These are phyloP conservation scores for Carallia brachiata DNA, from an alignment of 345 rosid genomes.

Conservation along the genomic window DNA sequence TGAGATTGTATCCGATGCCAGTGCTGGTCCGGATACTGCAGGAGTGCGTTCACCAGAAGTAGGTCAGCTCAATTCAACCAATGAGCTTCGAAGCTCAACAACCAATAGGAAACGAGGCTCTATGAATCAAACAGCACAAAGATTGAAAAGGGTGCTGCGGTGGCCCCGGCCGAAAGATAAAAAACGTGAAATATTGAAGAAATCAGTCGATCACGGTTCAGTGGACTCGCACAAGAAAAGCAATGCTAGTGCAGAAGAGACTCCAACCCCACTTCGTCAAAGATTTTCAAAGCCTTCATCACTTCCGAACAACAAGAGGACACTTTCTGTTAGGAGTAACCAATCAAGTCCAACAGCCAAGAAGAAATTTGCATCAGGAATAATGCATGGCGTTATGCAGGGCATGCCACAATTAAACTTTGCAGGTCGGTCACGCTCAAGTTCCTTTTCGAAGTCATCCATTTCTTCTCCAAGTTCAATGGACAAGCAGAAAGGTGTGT, in stretches of 20 bases:
- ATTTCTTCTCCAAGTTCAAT: slow-evolving; percentile 48
- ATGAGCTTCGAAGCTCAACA: slow-evolving; percentile 39
- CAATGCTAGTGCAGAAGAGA: slow-evolving; percentile 27
- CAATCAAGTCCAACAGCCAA: slow-evolving; percentile 74
- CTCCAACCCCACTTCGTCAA: slow-evolving; percentile 66
- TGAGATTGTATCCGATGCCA: slow-evolving; percentile 47
- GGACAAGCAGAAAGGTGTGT: slow-evolving; percentile 65
- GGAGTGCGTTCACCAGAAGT: slow-evolving; percentile 47
- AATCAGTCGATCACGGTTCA: slow-evolving; percentile 21
- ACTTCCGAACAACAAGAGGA: slow-evolving; percentile 56
- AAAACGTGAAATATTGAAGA: slow-evolving; percentile 23
- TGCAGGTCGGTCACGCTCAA: slow-evolving; percentile 62
- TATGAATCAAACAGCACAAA: slow-evolving; percentile 50
- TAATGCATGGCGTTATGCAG: slow-evolving; percentile 52
- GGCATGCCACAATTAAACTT: slow-evolving; percentile 43
- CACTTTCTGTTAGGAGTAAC: slow-evolving; percentile 72
- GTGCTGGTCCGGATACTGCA: slow-evolving; percentile 33
- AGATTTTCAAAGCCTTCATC: slow-evolving; percentile 55
- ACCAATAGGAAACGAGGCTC: slow-evolving; percentile 41
- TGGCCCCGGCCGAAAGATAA: slow-evolving; percentile 61
- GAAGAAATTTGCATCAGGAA: slow-evolving; percentile 66
- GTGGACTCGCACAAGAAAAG: slow-evolving; percentile 29
- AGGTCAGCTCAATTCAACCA: slow-evolving; percentile 37
- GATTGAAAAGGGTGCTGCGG: slow-evolving; percentile 53
- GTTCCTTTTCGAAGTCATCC: slow-evolving; percentile 73